These are phyloP conservation scores for Drechslerella stenobrocha DNA, from an alignment of 2,329 filamentous ascomycete species.

Conservation along the genomic window DNA sequence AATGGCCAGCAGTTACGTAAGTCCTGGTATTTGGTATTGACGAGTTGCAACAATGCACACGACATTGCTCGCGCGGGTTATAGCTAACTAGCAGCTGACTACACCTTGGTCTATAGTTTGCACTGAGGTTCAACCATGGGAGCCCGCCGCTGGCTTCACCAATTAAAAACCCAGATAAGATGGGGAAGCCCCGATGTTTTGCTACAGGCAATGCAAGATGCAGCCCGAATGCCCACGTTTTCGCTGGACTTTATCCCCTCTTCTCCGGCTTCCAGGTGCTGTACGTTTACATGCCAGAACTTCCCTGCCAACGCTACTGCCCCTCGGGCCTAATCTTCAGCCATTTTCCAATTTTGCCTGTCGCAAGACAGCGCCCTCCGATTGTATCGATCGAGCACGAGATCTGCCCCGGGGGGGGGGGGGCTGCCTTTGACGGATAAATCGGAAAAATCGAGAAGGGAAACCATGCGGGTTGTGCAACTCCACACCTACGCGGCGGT, in stretches of 20 bases:
- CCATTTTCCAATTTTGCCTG: conserved; percentile 38
- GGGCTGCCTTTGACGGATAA: conserved; percentile 28
- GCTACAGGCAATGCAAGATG: conserved; percentile 26
- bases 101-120: too few relatives aligned
- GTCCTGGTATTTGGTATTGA: too few relatives aligned
- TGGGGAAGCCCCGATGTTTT: too few relatives aligned
- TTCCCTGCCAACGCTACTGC: too few relatives aligned
- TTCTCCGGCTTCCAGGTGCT: background rate
- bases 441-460: conserved; percentile 20
- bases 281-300: too few relatives aligned
- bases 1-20: background rate
- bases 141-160: too few relatives aligned
- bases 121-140: too few relatives aligned
- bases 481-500: conserved; percentile 45
- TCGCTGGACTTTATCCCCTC: conserved; percentile 33
- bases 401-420: too few relatives aligned
- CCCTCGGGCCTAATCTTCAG: background rate
- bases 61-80: too few relatives aligned
- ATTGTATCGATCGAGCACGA: background rate
- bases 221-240: conserved; percentile 42
- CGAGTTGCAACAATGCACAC: too few relatives aligned
- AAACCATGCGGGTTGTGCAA: conserved; percentile 8
- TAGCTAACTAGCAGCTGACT: too few relatives aligned
- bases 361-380: conserved; percentile 11
- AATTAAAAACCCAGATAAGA: too few relatives aligned